Base-by-base conservation (phyloP, 2,329 filamentous ascomycete genomes). In the Diaporthe velutina region DNA sequence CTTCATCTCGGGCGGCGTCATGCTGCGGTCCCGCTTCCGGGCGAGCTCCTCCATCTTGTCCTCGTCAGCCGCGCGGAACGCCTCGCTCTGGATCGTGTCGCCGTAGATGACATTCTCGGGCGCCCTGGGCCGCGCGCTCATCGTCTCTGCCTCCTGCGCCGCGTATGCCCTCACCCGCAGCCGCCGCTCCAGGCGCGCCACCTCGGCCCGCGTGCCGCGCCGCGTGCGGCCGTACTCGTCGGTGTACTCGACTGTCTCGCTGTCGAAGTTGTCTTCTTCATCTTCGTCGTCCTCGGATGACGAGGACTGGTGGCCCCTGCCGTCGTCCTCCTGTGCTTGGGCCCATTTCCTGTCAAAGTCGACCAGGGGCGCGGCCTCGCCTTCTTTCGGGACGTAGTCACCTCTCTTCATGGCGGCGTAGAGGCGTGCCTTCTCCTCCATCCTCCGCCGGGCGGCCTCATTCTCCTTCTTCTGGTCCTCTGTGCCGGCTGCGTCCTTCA, bases 281-380 rank as follows among this genome's bases (percentile, higher is more conserved):
- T 85, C 79, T 74, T 95, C 92, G 52, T 91, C 87, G 76, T 81
- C 81, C 55, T 28, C 80, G 66, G 67, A 81, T 10, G 80, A 78
- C 22, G 80, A 77, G 13, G 84, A 82, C n/a, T n/a, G n/a, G n/a
- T n/a, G n/a, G 17, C 79, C 77, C 4, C 80, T 79, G 1, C 81
- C 78, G n/a, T 82, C 81, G 33, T 82, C 79, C 76, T 81, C 93
- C 72, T 92, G 86, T 33, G 86, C 85, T 81, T 98, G 94, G 0
- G 93, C 95, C 96, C 97, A 98, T 85, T 98, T 99, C 76, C 93
- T 89, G 84, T 98, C 97, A 83, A 99, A 99, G 85, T 99, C 96
- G 3, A 99, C 93, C 35, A 98, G 89, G 33, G 90, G 89, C 78
- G 92, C 90, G 55, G 90, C 86, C 78, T 90, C 86, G 80, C 93